Base-by-base conservation (phyloP, 164 flowering plant genomes). In the Berberis thunbergii region DNA sequence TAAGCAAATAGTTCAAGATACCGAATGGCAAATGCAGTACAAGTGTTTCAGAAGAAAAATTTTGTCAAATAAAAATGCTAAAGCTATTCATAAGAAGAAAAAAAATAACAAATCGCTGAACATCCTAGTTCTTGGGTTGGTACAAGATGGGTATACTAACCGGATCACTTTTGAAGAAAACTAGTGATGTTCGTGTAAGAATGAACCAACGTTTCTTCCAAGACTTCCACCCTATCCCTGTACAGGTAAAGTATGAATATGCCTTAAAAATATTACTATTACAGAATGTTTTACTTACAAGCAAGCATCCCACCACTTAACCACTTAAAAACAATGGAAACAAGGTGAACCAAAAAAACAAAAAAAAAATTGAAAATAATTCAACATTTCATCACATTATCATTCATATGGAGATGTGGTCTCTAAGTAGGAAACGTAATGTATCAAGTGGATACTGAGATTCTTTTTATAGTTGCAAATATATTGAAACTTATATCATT, bases 171-270 rank as follows among this genome's bases (percentile, higher is more conserved):
- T 88, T 91, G 69, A 95, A 95, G 82, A 95, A 95, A 54, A 95
- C 99, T 80, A 91, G 80, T 41, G 97, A 89, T 42, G 96, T 86
- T 50, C 97, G 88, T 45, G 97, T 95, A 45, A 95, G 87, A 65
- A 95, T 87, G 73, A 95, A 95, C 99, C 99, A 95, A 5, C 97
- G 90, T 74, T 85, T 95, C 84, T 95, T 95, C 99, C 99, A 95
- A 59, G 97, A 91, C 65, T 86, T 95, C 99, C 99, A 91, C 45
- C 99, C 97, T 69, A 95, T 74, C 44, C 97, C 97, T 95, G 84
- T 76, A 80, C n/a, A 43, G 2, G 43, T 46, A 3, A 4, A 46
- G n/a, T 2, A 52, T 52, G 12, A 52, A 52, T 52, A 6, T 7
- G 54, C 54, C 10, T 52, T 13, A 52, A 26, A 52, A 52, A 48